Percentiles rank a stretch among this genome's conserved stretches.
phyloP scores from a whole-genome alignment of 768 basidiomycete genomes.

The Phlebiopsis gigantea region DNA sequence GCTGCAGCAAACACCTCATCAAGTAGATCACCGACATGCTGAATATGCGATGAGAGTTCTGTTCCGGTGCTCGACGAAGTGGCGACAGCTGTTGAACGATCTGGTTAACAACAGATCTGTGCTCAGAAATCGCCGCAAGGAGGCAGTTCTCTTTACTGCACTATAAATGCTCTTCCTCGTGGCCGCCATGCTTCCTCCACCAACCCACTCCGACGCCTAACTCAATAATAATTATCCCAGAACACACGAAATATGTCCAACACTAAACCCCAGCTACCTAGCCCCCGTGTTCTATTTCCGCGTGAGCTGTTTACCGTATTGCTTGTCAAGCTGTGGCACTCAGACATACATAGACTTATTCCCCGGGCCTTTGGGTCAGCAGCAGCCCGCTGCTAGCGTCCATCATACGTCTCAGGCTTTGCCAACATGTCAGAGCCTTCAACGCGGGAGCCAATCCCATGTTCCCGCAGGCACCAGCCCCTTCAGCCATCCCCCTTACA shows the following conservation, averaged over 20 bases:
- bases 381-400: too few species aligned
- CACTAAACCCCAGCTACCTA: not conserved
- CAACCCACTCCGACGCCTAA: not conserved
- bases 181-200: not conserved
- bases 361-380: not conserved
- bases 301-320: not conserved
- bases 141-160: not conserved
- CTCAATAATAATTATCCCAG: not conserved
- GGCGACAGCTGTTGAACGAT: not conserved
- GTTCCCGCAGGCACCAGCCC: too few species aligned
- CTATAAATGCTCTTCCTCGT: not conserved
- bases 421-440: too few species aligned
- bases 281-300: not conserved
- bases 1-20: not conserved
- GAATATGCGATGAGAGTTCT: not conserved
- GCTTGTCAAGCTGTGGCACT: not conserved
- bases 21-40: not conserved
- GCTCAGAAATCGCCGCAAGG: not conserved
- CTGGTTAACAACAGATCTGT: not conserved
- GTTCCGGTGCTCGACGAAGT: not conserved
- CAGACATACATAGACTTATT: not conserved
- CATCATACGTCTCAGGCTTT: too few species aligned
- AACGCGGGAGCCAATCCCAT: too few species aligned
- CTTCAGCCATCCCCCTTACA: too few species aligned
- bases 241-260: not conserved